phyloP scores from a whole-genome alignment of 148 eudicot genomes.

The Bassia scoparia region DNA sequence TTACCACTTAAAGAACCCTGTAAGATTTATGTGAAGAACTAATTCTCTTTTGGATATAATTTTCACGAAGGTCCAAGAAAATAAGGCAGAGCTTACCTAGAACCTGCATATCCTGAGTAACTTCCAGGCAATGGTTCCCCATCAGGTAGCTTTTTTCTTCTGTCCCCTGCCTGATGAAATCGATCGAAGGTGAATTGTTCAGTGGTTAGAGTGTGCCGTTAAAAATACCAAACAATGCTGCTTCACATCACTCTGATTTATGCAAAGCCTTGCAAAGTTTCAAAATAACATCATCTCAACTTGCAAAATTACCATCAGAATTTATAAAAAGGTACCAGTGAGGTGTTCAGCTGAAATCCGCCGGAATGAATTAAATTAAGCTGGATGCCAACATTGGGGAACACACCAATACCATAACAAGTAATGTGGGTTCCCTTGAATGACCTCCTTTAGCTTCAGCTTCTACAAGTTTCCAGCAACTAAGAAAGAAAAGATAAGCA shows the following conservation, averaged over 20 bases:
- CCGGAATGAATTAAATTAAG: conserved; percentile 80
- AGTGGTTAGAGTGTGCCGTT: conserved; percentile 8
- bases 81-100: conserved; percentile 47
- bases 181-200: conserved; percentile 29
- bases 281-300: not conserved
- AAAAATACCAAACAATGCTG: not conserved
- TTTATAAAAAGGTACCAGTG: conserved; percentile 53
- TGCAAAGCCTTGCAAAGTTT: not conserved
- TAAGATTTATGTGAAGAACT: not conserved
- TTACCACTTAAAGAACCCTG: not conserved
- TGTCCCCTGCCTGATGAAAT: conserved; percentile 68
- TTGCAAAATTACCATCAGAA: not conserved
- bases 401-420: conserved; percentile 97
- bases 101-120: conserved; percentile 99
- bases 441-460: conserved; percentile 80
- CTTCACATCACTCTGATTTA: not conserved
- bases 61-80: not conserved
- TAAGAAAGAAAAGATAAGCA: conserved; percentile 28
- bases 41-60: not conserved
- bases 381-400: conserved; percentile 97
- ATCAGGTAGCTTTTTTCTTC: conserved; percentile 73
- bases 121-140: conserved; percentile 99
- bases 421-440: conserved; percentile 86
- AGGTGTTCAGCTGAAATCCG: conserved; percentile 72
- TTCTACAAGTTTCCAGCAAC: conserved; percentile 89